phyloP scores from a whole-genome alignment of 768 basidiomycete genomes.

The Amylocystis lapponica region DNA sequence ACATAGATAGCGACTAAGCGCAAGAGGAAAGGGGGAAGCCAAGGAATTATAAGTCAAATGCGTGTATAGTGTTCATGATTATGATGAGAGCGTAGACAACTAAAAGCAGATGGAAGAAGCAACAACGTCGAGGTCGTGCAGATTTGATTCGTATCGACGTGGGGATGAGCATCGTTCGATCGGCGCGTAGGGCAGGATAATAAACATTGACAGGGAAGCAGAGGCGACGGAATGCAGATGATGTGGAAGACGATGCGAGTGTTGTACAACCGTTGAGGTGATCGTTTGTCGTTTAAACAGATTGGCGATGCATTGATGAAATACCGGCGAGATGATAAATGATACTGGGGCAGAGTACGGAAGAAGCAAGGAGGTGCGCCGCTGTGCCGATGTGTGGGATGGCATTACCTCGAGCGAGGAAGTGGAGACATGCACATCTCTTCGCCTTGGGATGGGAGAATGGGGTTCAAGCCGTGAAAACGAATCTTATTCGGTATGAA shows the following conservation, averaged over 20 bases:
- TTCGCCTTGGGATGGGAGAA: slow-evolving; percentile 10
- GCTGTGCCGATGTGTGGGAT: neutral
- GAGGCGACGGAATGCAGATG: no score
- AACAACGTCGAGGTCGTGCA: neutral
- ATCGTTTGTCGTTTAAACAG: no score
- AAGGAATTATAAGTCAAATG: slow-evolving; percentile 3
- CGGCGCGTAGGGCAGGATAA: neutral
- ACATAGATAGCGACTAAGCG: neutral
- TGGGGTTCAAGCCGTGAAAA: slow-evolving; percentile 16
- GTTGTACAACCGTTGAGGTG: no score
- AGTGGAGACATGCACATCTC: neutral
- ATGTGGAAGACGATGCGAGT: no score
- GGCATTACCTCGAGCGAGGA: neutral
- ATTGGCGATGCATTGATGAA: no score
- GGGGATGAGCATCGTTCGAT: neutral
- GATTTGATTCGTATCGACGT: neutral
- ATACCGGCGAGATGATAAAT: no score
- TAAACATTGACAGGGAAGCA: neutral
- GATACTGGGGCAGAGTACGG: no score
- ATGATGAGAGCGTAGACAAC: neutral
- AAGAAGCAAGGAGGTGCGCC: no score
- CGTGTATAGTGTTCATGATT: neutral
- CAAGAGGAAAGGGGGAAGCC: neutral
- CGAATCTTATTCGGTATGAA: slow-evolving; percentile 11
- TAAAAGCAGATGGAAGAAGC: neutral